Evolutionary conservation across 2,329 filamentous ascomycete species (phyloP).

Genomic region (Sordariomycetes sp.): DNA sequence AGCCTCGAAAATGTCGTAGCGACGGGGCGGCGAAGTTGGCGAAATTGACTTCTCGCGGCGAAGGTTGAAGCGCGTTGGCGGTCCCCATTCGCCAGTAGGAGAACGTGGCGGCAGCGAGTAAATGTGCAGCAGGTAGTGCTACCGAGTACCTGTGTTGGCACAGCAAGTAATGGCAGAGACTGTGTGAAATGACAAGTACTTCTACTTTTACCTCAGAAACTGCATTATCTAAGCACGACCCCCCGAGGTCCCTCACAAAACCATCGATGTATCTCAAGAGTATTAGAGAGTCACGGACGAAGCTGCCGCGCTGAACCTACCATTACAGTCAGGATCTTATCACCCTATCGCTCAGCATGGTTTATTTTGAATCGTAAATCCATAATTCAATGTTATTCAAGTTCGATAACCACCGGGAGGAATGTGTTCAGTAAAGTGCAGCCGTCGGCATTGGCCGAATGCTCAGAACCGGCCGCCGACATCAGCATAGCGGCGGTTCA

Average conservation of each 20-base stretch:
- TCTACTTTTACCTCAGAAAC: neutral
- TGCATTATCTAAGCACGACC: neutral
- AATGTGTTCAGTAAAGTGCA: too few relatives aligned
- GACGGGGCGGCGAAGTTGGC: neutral
- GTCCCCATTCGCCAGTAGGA: neutral
- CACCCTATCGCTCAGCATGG: too few relatives aligned
- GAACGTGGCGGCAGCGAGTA: neutral
- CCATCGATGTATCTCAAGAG: too few relatives aligned
- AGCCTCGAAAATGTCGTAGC: neutral
- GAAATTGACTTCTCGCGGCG: neutral
- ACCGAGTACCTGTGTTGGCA: neutral
- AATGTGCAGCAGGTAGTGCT: neutral
- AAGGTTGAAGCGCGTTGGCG: neutral
- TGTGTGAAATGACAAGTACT: neutral
- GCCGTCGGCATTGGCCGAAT: too few relatives aligned
- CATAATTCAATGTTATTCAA: too few relatives aligned
- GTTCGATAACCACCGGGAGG: too few relatives aligned
- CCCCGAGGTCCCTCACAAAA: neutral
- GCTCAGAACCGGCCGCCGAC: too few relatives aligned
- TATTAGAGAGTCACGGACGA: too few relatives aligned
- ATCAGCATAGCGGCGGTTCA: too few relatives aligned
- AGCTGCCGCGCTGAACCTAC: too few relatives aligned
- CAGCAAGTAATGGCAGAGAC: neutral
- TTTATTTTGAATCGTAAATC: too few relatives aligned
- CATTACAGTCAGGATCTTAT: too few relatives aligned